These are phyloP conservation scores for Cryphonectria nitschkei DNA, from an alignment of 2,329 filamentous ascomycete genomes.

Conservation along the genomic window DNA sequence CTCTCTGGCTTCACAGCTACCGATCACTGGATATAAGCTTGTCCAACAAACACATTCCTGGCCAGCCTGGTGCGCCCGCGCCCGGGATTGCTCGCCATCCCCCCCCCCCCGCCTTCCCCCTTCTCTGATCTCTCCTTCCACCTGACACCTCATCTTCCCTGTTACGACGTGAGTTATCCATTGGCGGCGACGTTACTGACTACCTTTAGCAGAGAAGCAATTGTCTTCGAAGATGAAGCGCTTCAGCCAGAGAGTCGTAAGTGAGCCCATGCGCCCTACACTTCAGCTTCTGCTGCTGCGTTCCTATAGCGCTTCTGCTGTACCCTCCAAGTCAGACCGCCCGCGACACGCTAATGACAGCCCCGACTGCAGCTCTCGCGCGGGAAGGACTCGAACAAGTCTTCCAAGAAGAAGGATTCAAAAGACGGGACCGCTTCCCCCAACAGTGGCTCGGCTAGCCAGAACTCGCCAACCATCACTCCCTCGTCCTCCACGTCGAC, in stretches of 20 bases:
- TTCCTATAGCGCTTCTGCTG: conserved; percentile 13
- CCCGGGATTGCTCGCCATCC: neutral
- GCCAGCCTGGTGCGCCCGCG: conserved; percentile 12
- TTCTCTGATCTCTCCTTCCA: neutral
- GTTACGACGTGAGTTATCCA: conserved; percentile 1
- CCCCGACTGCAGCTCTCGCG: conserved; percentile 73
- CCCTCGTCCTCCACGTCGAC: conserved; percentile 89
- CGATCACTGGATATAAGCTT: conserved; percentile 10
- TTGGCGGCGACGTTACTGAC: conserved; percentile 22
- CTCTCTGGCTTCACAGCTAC: conserved; percentile 12
- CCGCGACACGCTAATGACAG: conserved; percentile 19
- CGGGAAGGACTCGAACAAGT: conserved; percentile 85
- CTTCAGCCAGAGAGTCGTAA: conserved; percentile 96
- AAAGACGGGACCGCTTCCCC: conserved; percentile 83
- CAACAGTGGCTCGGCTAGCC: conserved; percentile 59
- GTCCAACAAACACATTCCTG: conserved; percentile 11
- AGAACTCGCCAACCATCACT: conserved; percentile 66
- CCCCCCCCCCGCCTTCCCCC: neutral
- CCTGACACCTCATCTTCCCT: neutral
- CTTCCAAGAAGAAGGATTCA: conserved; percentile 73
- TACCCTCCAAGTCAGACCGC: conserved; percentile 6
- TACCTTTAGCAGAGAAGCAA: conserved; percentile 30
- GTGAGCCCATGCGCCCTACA: conserved; percentile 43
- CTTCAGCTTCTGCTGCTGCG: conserved; percentile 4
- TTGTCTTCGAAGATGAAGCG: conserved; percentile 79